Evolutionary conservation across 352 stramenopile genomes (phyloP), one percentile per base, ranked within the genome.

Genomic region (Phytophthora tubulina): DNA sequence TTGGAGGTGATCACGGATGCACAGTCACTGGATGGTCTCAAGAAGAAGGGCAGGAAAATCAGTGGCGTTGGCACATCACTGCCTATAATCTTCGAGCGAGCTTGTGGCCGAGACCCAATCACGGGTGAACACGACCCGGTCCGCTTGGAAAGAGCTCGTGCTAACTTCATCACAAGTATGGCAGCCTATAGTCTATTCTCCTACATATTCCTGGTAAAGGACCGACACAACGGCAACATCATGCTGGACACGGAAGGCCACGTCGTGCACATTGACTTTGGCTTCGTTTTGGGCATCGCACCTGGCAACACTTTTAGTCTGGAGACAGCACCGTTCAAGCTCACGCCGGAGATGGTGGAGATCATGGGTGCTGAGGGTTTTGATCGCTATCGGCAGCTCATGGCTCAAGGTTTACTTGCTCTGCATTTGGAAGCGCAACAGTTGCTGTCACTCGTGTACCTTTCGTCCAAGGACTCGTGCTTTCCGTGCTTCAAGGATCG

Each of bases 241-340:
- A 97, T 99, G 84, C 88, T 99, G 33, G 94, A 99, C 72, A 96
- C 80, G 4, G 84, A 96, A 67, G 97, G 98, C 3, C 95, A 98
- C 73, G 76, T 99, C 17, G 91, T 99, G 53, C 96, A 99, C 82
- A 99, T 99, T 76, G 98, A 99, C 78, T 99, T 99, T 90, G 98
- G 98, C 17, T 99, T 99, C 75, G 93, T 99, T 33, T 90, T 99
- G 63, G 97, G 96, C 38, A 99, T 98, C 76, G 97, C 94, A n/a
- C 97, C 97, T 17, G 97, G 97, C 38, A 97, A 98, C 59, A 97
- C 97, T 52, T 99, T 99, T 67, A 98, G 85, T 48, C 88, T 99
- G 41, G 98, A 99, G 80, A 97, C 92, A 10, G 97, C 97, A 38
- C 97, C 98, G 9, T 99, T 99, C 89, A 99, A 99, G 76, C 85